Evolutionary conservation across 768 basidiomycete species (phyloP), one percentile per base, ranked within the genome.

Genomic region (Suillus placidus): DNA sequence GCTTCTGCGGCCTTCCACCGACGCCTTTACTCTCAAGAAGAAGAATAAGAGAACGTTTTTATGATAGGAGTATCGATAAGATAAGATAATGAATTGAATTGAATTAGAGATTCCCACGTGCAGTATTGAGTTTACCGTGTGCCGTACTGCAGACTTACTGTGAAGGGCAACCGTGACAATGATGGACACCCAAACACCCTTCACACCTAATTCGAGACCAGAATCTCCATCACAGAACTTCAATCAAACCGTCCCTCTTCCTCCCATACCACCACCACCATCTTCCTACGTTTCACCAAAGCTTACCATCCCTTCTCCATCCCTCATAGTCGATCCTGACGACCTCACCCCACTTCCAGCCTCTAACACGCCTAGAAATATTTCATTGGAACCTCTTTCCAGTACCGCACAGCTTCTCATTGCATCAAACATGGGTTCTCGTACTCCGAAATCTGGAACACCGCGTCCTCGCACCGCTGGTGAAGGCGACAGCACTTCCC

Each of bases 381-480:
- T 18, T 18, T 51, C 61, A 35, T 51, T 35, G 30, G 61, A 60
- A 20, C 58, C 58, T 38, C 56, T 55, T 60, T 62, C 30, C 6
- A 23, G 14, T 49, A 34, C 30, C 14, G n/a, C 55, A 32, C 58
- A 55, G n/a, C 61, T 55, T 47, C 54, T 38, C 35, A 13, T 57
- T 14, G 42, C 66, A 13, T 45, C 62, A 13, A 61, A 60, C 23
- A 69, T 69, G 68, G 63, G 63, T 32, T 45, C 63, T 10, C 45
- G 66, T 35, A 74, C 77, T 4, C 74, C 80, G 1, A 80, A 76
- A 62, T 71, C 81, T 38, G 66, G 70, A 62, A 77, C 82, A n/a
- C 82, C 82, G 26, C 75, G 80, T 32, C 84, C 84, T 52, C 74
- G 76, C 64, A 71, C 77, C 13, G 66, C 71, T 30, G 65, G 61